Conservation (phyloP, 2,329 filamentous ascomycete species). For the Aureobasidium sp. region DNA sequence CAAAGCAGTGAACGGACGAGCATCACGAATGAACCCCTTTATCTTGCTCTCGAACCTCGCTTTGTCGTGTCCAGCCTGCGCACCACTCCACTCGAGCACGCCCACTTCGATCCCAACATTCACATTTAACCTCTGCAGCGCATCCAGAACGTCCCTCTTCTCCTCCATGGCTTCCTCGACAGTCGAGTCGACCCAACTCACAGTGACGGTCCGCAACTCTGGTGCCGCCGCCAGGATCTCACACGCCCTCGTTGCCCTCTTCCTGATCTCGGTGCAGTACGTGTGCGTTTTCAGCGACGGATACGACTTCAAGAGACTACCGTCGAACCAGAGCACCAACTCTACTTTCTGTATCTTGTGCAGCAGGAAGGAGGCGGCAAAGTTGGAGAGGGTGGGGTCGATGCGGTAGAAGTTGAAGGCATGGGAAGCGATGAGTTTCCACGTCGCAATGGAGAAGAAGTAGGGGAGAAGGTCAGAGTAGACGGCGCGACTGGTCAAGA, state of each 20-base stretch:
- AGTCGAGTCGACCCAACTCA: slow-evolving; percentile 29
- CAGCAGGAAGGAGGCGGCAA: slow-evolving; percentile 20
- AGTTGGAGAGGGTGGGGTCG: slow-evolving; percentile 24
- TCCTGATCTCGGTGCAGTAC: slow-evolving; percentile 26
- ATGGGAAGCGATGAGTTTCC: slow-evolving; percentile 28
- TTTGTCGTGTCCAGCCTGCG: neutral
- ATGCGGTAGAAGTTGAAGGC: slow-evolving; percentile 31
- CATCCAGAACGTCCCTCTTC: slow-evolving; percentile 23
- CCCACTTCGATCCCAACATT: slow-evolving; percentile 22
- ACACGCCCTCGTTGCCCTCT: slow-evolving; percentile 23
- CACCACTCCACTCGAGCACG: slow-evolving; percentile 12
- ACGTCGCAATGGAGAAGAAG: slow-evolving; percentile 26
- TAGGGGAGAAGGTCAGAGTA: slow-evolving; percentile 25
- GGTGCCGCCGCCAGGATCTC: slow-evolving; percentile 22
- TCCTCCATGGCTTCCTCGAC: slow-evolving; percentile 20
- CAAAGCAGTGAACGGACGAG: neutral
- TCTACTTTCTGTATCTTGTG: slow-evolving; percentile 24
- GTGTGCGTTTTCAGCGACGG: slow-evolving; percentile 24
- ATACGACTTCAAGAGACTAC: slow-evolving; percentile 25
- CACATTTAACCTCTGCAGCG: slow-evolving; percentile 17
- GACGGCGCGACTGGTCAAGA: slow-evolving; percentile 23
- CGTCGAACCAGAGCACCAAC: slow-evolving; percentile 28
- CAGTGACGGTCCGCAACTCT: slow-evolving; percentile 20
- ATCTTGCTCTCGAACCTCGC: neutral
- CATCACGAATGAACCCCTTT: neutral